Percentiles rank a stretch among this genome's conserved stretches.
phyloP scores from a whole-genome alignment of 139 green algal species.

The Micromonas pusilla region DNA sequence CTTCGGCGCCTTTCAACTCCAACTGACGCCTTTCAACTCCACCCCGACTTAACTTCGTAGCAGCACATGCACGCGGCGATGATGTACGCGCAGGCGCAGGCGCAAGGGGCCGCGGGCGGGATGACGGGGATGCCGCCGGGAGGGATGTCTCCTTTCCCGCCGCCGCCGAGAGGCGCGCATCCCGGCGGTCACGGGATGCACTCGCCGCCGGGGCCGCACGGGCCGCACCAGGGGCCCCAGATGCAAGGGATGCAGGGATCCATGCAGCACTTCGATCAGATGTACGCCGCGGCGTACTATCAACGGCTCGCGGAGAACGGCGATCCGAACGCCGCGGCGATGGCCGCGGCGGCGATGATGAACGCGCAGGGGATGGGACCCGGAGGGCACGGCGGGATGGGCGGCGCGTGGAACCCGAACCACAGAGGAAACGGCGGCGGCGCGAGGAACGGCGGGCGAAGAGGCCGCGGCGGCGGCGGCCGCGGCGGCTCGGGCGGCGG shows the following conservation, averaged over 20 bases:
- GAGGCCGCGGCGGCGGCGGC: not conserved
- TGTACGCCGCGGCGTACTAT: slow-evolving; percentile 35
- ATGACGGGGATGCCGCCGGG: no score
- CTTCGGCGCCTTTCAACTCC: no score
- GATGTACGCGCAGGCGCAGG: not conserved
- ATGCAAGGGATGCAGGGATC: no score
- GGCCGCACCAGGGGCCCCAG: no score
- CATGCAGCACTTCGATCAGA: not conserved
- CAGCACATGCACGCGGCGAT: not conserved
- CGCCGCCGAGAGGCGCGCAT: not conserved
- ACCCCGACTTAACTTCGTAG: no score
- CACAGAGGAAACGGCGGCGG: not conserved
- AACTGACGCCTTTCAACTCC: no score
- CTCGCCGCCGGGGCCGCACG: not conserved
- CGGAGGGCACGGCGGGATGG: not conserved
- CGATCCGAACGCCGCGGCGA: slow-evolving; percentile 5
- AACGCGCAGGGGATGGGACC: not conserved
- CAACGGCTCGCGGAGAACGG: slow-evolving; percentile 31
- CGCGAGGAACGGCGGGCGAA: no score
- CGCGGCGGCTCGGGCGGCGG: slow-evolving; percentile 25
- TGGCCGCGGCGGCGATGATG: not conserved
- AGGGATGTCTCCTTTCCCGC: not conserved
- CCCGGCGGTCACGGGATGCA: not conserved
- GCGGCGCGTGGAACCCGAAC: not conserved
- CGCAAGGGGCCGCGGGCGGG: no score